Base-by-base conservation (phyloP, 257 asterid genomes). In the Salvia rosmarinus region DNA sequence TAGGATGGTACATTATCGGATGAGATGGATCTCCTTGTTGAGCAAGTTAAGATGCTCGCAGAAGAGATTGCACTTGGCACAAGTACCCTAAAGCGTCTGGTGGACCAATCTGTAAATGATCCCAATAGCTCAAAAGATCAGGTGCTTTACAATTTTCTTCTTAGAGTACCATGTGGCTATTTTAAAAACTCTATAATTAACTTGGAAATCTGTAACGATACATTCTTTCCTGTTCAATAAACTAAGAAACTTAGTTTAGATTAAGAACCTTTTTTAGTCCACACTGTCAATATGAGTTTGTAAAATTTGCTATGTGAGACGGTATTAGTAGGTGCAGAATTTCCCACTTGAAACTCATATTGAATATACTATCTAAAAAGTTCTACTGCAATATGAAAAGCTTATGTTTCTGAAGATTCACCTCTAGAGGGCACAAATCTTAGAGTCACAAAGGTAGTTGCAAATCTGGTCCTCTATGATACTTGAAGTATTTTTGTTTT, bases 41-140 rank as follows among this genome's bases (percentile, higher is more conserved):
- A 95, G 89, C 99, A 95, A 83, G 90, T 88, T 19, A 95, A 95
- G 88, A 87, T 95, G 96, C 96, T 95, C 77, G 90, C 96, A 52
- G 98, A 96, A 56, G 99, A 95, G 82, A 95, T 89, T 80, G 99
- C 97, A 54, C 86, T 95, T 51, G 81, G 87, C 77, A 85, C 90
- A 74, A 95, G 99, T 82, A 87, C 96, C 73, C 85, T 94, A 75
- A 91, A 95, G 84, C 96, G 99, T 50, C 66, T 94, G 68, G 64
- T 80, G 64, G 98, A 91, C 73, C 95, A 88, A 80, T 88, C 98
- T 32, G 81, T 75, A 64, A 83, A 82, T 84, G 89, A 95, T 85
- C 96, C 96, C 1, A 96, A 85, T 65, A 82, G 84, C 75, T 88
- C 88, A 57, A 89, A 85, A 79, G 59, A 80, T 81, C 96, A 89